Base-by-base conservation (phyloP, 2,329 filamentous ascomycete species). In the Curvularia sp. region DNA sequence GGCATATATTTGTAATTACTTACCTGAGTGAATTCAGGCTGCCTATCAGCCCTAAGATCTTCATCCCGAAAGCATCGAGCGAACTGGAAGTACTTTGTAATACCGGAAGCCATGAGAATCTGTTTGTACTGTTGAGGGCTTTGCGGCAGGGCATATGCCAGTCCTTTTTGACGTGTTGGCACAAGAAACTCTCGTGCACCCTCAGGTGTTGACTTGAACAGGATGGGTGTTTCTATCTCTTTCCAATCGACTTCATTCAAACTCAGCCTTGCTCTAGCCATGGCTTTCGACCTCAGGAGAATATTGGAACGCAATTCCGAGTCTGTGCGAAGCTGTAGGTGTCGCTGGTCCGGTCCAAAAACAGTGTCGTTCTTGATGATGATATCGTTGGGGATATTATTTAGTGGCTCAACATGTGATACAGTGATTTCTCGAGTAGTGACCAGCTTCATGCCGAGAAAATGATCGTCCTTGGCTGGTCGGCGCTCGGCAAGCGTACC, bases 111-210 rank as follows among this genome's bases (percentile, higher is more conserved):
- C 93, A 99, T 98, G 41, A 99, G 84, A 1, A 97, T 91, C 79
- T 99, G 95, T 79, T 99, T 99, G 75, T 98, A 99, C 76, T 99
- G 95, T 76, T 99, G 95, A 0, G 95, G 95, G 65, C 94, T 98
- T 75, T 99, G 96, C 0, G 93, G 93, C 19, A 99, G 81, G 8
- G 95, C 95, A 76, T 98, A 99, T 3, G 92, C 93, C 59, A 88
- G 80, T 0, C 92, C 92, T 1, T 83, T 83, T 34, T 84, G 85
- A 27, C 95, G 84, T 0, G 93, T 96, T 0, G 95, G 95, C 4
- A 99, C 94, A 5, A 99, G 77, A 62, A 99, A 99, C 75, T 99
- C 95, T 48, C 94, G 85, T 1, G 95, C 96, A 0, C 95, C 95
- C 79, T 99, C 95, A 0, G 95, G 92, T 0, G 95, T 99, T 0